Base-by-base conservation (phyloP, 2,329 filamentous ascomycete genomes). In the Phialocephala subalpina region DNA sequence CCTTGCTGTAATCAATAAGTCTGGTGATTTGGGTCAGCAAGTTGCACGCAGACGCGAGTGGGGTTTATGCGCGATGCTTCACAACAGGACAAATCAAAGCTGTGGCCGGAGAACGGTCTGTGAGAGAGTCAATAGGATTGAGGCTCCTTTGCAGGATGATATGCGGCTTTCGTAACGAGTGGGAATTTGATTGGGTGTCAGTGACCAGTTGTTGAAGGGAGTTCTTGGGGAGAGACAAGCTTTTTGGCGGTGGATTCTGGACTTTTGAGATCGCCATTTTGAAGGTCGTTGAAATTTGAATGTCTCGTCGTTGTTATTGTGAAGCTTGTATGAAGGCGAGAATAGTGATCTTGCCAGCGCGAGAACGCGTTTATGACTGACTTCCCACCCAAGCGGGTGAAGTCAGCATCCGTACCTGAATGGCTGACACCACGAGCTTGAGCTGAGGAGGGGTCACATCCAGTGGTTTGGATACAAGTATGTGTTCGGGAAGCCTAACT, bases 1-100 rank as follows among this genome's bases (percentile, higher is more conserved):
- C 22, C 25, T n/a, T 18, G 29, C n/a, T 16, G 55, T 57, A 57
- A 57, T 57, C 55, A 57, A 57, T 38, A 57, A 57, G 16, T 57
- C 55, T 11, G 18, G 18, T 9, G 16, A 53, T 53, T 8, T 33
- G 49, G 25, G 27, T 53, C 25, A 33, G 18, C 49, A 14, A 42
- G 18, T 42, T 42, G 3, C 4, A n/a, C n/a, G n/a, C 47, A 29
- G 47, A 14, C 25, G 47, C 47, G 47, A 22, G 49, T 53, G 25
- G 49, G 49, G 25, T 29, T 53, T 29, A 53, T 53, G 49, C 49
- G 25, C 16, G 49, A 33, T 29, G 14, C 27, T 27, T 52, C n/a
- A 9, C 20, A 11, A 29, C 47, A 7, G 18, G 16, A 25, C 25
- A 25, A 22, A 49, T 49, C n/a, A 25, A 14, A 49, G 20, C 14